Evolutionary conservation across 2,329 filamentous ascomycete species (phyloP).

Genomic region (Ophiostoma sp.): DNA sequence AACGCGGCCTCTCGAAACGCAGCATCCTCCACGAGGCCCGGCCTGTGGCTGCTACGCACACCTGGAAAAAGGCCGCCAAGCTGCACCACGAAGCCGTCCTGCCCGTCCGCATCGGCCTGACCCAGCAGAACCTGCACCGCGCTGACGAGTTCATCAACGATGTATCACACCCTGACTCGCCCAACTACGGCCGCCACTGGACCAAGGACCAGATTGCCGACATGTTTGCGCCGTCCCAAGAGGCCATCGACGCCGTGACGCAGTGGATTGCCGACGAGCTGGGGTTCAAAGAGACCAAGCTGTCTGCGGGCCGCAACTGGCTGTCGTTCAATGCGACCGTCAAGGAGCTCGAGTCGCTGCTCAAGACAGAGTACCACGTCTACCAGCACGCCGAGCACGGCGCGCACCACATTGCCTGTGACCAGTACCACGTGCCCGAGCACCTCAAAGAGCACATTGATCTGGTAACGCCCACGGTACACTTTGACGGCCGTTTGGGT

Average conservation of each 20-base stretch:
- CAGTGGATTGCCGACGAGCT: constrained; percentile 49
- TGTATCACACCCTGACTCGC: constrained; percentile 42
- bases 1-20: constrained; percentile 9
- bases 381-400: constrained; percentile 41
- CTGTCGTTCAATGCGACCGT: constrained; percentile 51
- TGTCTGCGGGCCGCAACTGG: constrained; percentile 50
- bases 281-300: constrained; percentile 41
- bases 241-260: constrained; percentile 47
- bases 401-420: constrained; percentile 39
- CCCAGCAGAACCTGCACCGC: constrained; percentile 43
- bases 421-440: constrained; percentile 39
- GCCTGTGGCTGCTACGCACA: constrained; percentile 26
- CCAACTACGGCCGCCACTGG: constrained; percentile 46
- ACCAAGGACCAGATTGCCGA: constrained; percentile 40
- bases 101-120: constrained; percentile 41
- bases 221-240: constrained; percentile 40
- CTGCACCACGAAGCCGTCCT: constrained; percentile 30
- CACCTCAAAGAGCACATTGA: constrained; percentile 38
- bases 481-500: constrained; percentile 35
- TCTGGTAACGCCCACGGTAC: constrained; percentile 40
- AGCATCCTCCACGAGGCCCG: constrained; percentile 36
- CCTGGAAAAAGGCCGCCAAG: constrained; percentile 30
- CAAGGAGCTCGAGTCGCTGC: constrained; percentile 48
- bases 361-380: constrained; percentile 49
- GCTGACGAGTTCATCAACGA: constrained; percentile 42